A percentile compares a stretch with the other conserved stretches of the same genome.
Evolutionary conservation across 2,329 filamentous ascomycete species (phyloP).

Genomic region (Microsporum audouinii): DNA sequence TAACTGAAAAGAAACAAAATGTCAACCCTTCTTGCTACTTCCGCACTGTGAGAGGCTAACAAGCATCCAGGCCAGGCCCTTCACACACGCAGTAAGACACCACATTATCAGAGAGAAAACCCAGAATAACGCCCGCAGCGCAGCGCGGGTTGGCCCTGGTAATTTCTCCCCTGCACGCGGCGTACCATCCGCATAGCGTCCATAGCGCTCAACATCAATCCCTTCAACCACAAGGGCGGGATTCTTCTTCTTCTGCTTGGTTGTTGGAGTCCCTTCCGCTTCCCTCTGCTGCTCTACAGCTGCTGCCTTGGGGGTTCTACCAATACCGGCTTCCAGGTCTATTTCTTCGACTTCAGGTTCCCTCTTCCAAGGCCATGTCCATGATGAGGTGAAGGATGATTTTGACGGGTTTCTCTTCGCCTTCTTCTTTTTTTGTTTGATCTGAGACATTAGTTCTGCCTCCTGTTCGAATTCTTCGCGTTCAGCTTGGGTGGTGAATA

Average conservation of each 20-base stretch:
- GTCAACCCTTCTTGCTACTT: conserved; percentile 33
- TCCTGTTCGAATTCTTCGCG: conserved; percentile 31
- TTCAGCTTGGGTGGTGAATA: conserved; percentile 32
- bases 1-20: background rate
- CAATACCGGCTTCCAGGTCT: conserved; percentile 14
- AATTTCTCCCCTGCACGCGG: conserved; percentile 31
- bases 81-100: conserved; percentile 28
- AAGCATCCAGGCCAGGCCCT: conserved; percentile 33
- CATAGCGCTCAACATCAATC: conserved; percentile 37
- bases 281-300: background rate
- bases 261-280: background rate
- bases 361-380: background rate
- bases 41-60: conserved; percentile 29
- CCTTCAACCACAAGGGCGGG: conserved; percentile 30
- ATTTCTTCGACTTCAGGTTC: conserved; percentile 12
- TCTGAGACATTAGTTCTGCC: conserved; percentile 25
- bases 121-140: conserved; percentile 30
- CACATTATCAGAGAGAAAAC: conserved; percentile 29
- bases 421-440: conserved; percentile 16
- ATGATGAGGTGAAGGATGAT: conserved; percentile 5
- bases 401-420: background rate
- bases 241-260: conserved; percentile 17
- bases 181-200: conserved; percentile 28
- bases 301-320: conserved; percentile 11
- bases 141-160: conserved; percentile 26